Evolutionary conservation across 345 rosid species (phyloP).

Genomic region (Capsella bursapastoris): DNA sequence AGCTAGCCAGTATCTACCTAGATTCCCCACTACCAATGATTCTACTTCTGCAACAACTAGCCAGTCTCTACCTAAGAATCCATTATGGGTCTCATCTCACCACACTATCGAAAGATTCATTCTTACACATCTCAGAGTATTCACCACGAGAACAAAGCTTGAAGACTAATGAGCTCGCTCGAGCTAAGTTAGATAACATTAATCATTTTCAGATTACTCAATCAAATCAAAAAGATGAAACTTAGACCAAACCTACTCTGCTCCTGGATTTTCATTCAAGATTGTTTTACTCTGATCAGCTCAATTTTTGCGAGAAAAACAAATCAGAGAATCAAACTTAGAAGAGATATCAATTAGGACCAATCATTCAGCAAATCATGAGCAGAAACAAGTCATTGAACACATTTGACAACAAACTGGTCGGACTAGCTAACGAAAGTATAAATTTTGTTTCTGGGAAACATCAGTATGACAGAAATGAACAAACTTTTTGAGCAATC

Average conservation of each 20-base stretch:
- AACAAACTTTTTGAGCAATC: constrained; percentile 20
- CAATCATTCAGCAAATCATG: not conserved
- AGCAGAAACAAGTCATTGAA: constrained; percentile 21
- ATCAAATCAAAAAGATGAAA: constrained; percentile 19
- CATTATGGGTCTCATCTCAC: not conserved
- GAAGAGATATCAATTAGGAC: not conserved
- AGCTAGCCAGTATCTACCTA: not conserved
- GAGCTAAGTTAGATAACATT: not conserved
- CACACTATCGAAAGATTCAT: not conserved
- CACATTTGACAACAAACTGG: constrained; percentile 18
- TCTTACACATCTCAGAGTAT: not conserved
- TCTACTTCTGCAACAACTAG: constrained; percentile 1
- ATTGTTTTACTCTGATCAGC: constrained; percentile 4
- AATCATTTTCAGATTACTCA: constrained; percentile 6
- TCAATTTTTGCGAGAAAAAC: not conserved
- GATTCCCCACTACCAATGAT: constrained; percentile 5
- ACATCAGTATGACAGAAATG: constrained; percentile 13
- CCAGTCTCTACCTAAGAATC: not conserved
- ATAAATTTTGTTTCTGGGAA: constrained; percentile 4
- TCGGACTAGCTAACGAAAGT: constrained; percentile 14
- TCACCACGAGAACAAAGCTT: not conserved
- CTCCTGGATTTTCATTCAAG: constrained; percentile 3
- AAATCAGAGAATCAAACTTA: not conserved
- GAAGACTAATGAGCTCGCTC: not conserved
- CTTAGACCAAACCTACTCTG: not conserved